Conservation (phyloP, 306 rosid species). For the Erythrophleum fordii region DNA sequence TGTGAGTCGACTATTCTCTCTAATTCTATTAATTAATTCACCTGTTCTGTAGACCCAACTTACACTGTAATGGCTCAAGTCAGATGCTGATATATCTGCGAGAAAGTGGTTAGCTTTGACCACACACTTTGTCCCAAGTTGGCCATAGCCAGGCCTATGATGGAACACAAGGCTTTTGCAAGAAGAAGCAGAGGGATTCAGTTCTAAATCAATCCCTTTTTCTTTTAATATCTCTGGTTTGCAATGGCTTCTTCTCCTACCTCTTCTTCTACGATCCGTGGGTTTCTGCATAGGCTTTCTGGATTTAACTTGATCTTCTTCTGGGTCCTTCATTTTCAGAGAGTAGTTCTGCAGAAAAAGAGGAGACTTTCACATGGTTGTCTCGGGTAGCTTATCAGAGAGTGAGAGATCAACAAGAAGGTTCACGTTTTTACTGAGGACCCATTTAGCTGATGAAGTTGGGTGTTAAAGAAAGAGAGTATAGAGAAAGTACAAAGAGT, state of each 20-base stretch:
- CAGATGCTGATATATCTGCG: conserved; percentile 60
- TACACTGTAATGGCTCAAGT: conserved; percentile 63
- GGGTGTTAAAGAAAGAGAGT: not conserved
- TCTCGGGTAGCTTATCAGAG: not conserved
- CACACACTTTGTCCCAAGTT: conserved; percentile 58
- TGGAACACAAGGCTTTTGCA: conserved; percentile 49
- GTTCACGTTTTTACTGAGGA: conserved; percentile 33
- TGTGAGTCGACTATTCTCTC: not conserved
- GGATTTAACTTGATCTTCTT: conserved; percentile 45
- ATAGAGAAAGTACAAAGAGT: conserved; percentile 29
- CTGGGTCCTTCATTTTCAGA: conserved; percentile 46
- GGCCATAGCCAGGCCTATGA: conserved; percentile 58
- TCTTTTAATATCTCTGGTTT: conserved; percentile 43
- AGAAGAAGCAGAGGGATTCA: conserved; percentile 37
- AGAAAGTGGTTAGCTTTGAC: conserved; percentile 68
- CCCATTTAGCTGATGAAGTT: conserved; percentile 8
- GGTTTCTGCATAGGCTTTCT: conserved; percentile 37
- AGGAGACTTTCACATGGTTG: conserved; percentile 8
- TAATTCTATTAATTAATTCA: not conserved
- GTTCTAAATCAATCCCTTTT: conserved; percentile 15
- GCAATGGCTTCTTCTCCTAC: conserved; percentile 38
- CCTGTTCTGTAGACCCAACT: conserved; percentile 24
- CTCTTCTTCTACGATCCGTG: conserved; percentile 44
- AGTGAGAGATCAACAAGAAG: conserved; percentile 15
- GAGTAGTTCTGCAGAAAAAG: conserved; percentile 27